Percentiles rank a stretch among this genome's conserved stretches.
phyloP scores from a whole-genome alignment of 2,329 filamentous ascomycete species.

The Diaporthe sp. region DNA sequence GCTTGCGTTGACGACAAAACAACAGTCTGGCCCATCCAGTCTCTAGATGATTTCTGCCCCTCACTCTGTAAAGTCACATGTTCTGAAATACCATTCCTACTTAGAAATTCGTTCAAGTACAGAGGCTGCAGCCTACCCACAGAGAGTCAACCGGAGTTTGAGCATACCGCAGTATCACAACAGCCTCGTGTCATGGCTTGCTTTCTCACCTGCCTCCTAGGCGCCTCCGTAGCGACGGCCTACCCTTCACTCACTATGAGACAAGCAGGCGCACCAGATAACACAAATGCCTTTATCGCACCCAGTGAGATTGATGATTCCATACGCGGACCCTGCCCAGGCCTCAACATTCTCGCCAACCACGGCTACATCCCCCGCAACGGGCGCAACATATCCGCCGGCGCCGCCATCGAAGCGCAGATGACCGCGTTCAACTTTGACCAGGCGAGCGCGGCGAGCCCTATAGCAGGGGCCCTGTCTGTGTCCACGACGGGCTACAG shows the following conservation, averaged over 20 bases:
- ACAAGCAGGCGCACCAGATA: not conserved
- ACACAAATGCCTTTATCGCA: not conserved
- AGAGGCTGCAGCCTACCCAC: no score
- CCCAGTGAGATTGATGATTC: not conserved
- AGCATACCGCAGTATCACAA: not conserved
- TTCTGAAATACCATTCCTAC: not conserved
- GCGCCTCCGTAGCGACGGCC: not conserved
- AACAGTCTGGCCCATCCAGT: not conserved
- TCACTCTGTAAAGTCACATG: no score
- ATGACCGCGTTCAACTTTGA: slow-evolving; percentile 37
- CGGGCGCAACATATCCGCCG: slow-evolving; percentile 43
- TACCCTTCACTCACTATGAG: not conserved
- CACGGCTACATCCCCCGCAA: slow-evolving; percentile 48
- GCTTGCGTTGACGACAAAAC: not conserved
- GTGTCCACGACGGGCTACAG: slow-evolving; percentile 31
- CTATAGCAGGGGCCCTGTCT: slow-evolving; percentile 45
- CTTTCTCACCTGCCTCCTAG: not conserved
- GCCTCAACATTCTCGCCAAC: slow-evolving; percentile 49
- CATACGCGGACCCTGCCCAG: slow-evolving; percentile 46
- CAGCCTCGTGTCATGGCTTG: not conserved
- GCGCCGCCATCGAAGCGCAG: slow-evolving; percentile 40
- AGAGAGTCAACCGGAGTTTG: not conserved
- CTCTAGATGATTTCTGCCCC: not conserved
- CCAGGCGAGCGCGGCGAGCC: slow-evolving; percentile 1
- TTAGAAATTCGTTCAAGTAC: not conserved